These are phyloP conservation scores for Cetraspora pellucida DNA, from an alignment of 192 early-diverging fungal species.

Conservation along the genomic window DNA sequence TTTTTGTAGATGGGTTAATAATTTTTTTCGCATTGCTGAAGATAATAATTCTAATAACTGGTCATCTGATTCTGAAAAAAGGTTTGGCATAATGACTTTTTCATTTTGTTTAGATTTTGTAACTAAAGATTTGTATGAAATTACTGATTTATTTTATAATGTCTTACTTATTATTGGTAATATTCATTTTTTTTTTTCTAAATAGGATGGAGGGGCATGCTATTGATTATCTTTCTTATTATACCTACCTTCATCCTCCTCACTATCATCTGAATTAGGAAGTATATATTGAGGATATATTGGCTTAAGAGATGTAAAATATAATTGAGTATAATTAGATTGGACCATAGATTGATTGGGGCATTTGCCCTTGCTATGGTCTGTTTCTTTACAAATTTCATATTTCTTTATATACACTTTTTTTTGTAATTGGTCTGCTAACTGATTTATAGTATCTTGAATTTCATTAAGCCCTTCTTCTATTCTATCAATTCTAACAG, in stretches of 20 bases:
- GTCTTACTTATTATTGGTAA: not conserved
- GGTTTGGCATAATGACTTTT: no score
- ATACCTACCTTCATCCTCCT: not conserved
- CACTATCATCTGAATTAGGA: not conserved
- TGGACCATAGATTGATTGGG: not conserved
- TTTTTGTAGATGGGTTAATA: not conserved
- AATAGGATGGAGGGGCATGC: not conserved
- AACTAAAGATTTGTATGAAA: no score
- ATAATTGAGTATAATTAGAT: not conserved
- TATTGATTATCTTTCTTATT: not conserved
- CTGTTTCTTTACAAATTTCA: no score
- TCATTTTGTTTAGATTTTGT: not conserved
- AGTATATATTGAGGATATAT: not conserved
- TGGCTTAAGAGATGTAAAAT: not conserved
- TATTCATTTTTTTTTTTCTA: constrained; percentile 16
- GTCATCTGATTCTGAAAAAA: not conserved
- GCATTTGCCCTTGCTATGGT: no score
- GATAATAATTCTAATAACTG: constrained; percentile 5
- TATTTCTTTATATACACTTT: no score
- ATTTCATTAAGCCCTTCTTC: not conserved
- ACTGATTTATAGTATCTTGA: no score
- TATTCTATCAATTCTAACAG: not conserved
- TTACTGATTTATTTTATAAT: constrained; percentile 1
- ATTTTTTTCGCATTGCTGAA: not conserved
- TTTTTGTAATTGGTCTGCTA: no score